phyloP scores from a whole-genome alignment of 495 filamentous ascomycete species.

The Hypoxylon cercidicola region DNA sequence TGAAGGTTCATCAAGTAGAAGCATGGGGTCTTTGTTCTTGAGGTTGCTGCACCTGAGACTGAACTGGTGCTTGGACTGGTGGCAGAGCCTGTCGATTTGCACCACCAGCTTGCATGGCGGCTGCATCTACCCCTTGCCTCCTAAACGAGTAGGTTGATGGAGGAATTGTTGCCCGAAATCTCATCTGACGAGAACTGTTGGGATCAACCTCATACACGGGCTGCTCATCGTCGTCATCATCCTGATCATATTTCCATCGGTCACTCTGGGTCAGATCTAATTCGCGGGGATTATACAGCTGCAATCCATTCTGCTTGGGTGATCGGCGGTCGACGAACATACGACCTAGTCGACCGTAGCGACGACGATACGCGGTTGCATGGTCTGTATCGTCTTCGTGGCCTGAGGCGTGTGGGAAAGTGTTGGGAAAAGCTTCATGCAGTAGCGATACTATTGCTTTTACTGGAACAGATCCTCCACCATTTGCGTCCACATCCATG shows the following conservation, averaged over 20 bases:
- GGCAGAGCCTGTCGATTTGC: constrained; percentile 40
- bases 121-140: constrained; percentile 35
- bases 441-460: constrained; percentile 23
- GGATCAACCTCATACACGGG: constrained; percentile 74
- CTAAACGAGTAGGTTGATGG: constrained; percentile 53
- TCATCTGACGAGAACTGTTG: constrained; percentile 74
- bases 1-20: constrained; percentile 1
- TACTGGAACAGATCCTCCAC: constrained; percentile 40
- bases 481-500: constrained; percentile 56
- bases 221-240: constrained; percentile 75
- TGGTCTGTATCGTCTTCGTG: constrained; percentile 57
- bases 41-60: constrained; percentile 54
- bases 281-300: constrained; percentile 53
- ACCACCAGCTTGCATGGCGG: constrained; percentile 26
- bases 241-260: constrained; percentile 84
- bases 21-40: constrained; percentile 47
- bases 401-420: constrained; percentile 36
- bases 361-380: constrained; percentile 63
- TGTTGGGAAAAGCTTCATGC: constrained; percentile 25
- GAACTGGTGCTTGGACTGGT: constrained; percentile 39
- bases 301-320: constrained; percentile 49
- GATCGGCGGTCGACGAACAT: constrained; percentile 80
- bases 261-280: constrained; percentile 67
- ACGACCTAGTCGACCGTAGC: constrained; percentile 79
- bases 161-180: constrained; percentile 76